Conservation (phyloP, 768 basidiomycete genomes). For the Kwoniella sp. region DNA sequence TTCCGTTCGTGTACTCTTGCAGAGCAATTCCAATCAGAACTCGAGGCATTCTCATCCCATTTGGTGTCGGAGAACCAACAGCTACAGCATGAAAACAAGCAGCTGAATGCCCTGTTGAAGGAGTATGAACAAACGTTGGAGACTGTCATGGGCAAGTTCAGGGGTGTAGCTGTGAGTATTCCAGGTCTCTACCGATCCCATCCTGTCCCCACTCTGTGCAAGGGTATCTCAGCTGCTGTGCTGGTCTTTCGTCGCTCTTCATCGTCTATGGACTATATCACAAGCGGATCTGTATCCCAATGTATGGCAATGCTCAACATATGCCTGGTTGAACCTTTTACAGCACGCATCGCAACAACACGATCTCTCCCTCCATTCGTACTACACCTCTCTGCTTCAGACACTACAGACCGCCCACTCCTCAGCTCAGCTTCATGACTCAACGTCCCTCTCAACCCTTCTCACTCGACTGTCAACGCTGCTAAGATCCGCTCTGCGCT, state of each 20-base stretch:
- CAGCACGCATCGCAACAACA: constrained; percentile 91
- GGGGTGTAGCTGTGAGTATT: constrained; percentile 77
- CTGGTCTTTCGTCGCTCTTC: background rate
- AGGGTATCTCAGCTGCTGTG: no score
- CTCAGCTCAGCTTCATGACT: constrained; percentile 59
- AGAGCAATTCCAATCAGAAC: constrained; percentile 91
- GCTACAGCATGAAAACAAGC: constrained; percentile 91
- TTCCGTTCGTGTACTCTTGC: constrained; percentile 12
- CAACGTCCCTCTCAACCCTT: constrained; percentile 66
- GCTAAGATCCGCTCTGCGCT: constrained; percentile 71
- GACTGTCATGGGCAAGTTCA: constrained; percentile 94
- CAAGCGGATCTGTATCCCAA: no score
- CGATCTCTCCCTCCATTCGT: constrained; percentile 78
- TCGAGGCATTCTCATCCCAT: constrained; percentile 85
- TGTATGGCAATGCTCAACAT: no score
- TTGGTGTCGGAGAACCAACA: constrained; percentile 92
- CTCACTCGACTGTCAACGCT: constrained; percentile 71
- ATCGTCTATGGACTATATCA: no score
- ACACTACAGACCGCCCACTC: constrained; percentile 53
- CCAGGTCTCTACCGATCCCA: background rate
- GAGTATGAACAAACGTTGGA: constrained; percentile 95
- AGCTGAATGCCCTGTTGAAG: constrained; percentile 80
- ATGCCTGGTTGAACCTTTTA: no score
- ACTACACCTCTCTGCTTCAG: constrained; percentile 79
- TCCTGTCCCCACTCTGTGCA: background rate